Percentiles rank a stretch among this genome's conserved stretches.
Conservation (phyloP, 176 grass and related monocot species). For the Oryza glumipatula region DNA sequence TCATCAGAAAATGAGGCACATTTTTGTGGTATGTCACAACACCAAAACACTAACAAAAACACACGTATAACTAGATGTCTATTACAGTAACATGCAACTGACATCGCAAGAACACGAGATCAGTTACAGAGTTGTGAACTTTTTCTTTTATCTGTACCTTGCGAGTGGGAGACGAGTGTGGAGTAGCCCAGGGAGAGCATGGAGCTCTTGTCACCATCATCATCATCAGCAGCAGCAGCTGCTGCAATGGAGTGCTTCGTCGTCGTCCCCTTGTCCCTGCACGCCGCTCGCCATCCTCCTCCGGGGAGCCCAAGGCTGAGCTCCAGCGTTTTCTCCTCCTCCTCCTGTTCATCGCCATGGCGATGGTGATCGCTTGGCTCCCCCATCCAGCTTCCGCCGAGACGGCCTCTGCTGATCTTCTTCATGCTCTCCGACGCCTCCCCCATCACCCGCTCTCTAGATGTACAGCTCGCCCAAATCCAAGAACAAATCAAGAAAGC, state of each 20-base stretch:
- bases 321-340: conserved; percentile 54
- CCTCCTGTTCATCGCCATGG: background rate
- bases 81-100: background rate
- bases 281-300: conserved; percentile 1
- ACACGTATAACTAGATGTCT: background rate
- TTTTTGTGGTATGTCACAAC: background rate
- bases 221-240: background rate
- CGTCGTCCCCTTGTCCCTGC: conserved; percentile 28
- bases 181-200: conserved; percentile 52
- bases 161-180: conserved; percentile 2
- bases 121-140: background rate
- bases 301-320: conserved; percentile 68
- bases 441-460: conserved; percentile 5
- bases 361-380: background rate
- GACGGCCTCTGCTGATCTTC: conserved; percentile 36
- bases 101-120: background rate
- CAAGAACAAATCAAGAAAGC: background rate
- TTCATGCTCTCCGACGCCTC: conserved; percentile 24
- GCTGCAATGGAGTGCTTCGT: background rate
- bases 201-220: conserved; percentile 3
- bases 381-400: conserved; percentile 42
- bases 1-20: background rate
- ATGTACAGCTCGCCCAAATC: background rate
- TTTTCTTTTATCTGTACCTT: conserved; percentile 12
- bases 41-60: background rate